Evolutionary conservation across 2,329 filamentous ascomycete genomes (phyloP).

Genomic region (Iodosphaeria phyllophila): DNA sequence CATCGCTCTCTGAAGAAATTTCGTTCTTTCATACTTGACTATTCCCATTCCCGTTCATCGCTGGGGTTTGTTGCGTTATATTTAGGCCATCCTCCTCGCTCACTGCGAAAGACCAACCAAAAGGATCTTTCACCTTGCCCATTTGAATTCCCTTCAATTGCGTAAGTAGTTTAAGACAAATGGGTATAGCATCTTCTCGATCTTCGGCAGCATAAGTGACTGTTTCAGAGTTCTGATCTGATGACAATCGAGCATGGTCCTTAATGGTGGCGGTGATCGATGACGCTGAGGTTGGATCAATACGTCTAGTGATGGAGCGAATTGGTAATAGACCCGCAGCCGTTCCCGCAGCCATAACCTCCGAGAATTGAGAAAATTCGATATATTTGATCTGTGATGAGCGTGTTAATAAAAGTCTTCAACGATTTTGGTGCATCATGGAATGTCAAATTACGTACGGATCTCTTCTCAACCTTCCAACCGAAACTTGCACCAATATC

Average conservation of each 20-base stretch:
- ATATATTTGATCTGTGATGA: slow-evolving; percentile 40
- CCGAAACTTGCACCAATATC: slow-evolving; percentile 61
- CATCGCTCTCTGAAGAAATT: no score
- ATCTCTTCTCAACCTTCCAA: slow-evolving; percentile 64
- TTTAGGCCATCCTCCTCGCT: slow-evolving; percentile 23
- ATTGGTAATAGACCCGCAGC: slow-evolving; percentile 85
- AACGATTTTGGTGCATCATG: no score
- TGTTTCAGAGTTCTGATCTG: slow-evolving; percentile 23
- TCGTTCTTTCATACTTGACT: no score
- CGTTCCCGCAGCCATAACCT: slow-evolving; percentile 84
- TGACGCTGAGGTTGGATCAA: slow-evolving; percentile 17
- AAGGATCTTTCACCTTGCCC: slow-evolving; percentile 58
- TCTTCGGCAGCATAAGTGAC: slow-evolving; percentile 34
- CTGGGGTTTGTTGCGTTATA: slow-evolving; percentile 13
- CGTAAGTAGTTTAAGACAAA: slow-evolving; percentile 52
- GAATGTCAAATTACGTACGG: slow-evolving; percentile 24
- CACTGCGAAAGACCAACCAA: slow-evolving; percentile 48
- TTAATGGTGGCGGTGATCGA: slow-evolving; percentile 18
- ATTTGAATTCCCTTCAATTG: slow-evolving; percentile 74
- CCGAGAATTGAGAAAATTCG: slow-evolving; percentile 35
- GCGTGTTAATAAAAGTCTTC: no score
- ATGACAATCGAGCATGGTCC: slow-evolving; percentile 19
- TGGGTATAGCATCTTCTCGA: slow-evolving; percentile 51
- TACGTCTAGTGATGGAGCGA: slow-evolving; percentile 63
- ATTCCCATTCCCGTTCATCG: slow-evolving; percentile 9